phyloP scores from a whole-genome alignment of 192 early-diverging fungal species.

The Geranomyces variabilis region DNA sequence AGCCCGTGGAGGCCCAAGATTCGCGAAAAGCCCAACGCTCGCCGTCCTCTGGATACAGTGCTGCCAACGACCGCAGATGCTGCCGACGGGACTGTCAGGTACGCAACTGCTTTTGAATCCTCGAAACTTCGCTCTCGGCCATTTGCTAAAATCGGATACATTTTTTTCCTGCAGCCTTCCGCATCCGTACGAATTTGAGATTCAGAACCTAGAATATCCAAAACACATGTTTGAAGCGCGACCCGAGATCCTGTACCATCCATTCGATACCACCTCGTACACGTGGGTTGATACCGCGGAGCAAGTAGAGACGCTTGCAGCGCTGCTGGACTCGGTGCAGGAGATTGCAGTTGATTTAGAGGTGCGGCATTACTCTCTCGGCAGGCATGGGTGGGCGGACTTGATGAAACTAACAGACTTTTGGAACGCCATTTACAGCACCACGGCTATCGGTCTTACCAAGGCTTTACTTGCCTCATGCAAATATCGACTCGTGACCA shows the following conservation, averaged over 20 bases:
- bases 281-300: slow-evolving; percentile 84
- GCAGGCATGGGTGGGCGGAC: neutral
- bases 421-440: neutral
- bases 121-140: neutral
- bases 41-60: slow-evolving; percentile 71
- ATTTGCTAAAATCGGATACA: slow-evolving; percentile 9
- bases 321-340: slow-evolving; percentile 55
- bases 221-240: slow-evolving; percentile 62
- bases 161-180: slow-evolving; percentile 51
- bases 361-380: slow-evolving; percentile 12
- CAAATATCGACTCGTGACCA: slow-evolving; percentile 86
- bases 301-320: slow-evolving; percentile 65
- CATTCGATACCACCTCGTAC: slow-evolving; percentile 72
- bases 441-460: slow-evolving; percentile 93
- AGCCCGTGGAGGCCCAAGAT: slow-evolving; percentile 82
- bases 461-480: slow-evolving; percentile 93
- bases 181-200: slow-evolving; percentile 94
- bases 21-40: slow-evolving; percentile 78
- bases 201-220: slow-evolving; percentile 78
- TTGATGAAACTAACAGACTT: slow-evolving; percentile 2
- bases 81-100: neutral
- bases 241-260: slow-evolving; percentile 52
- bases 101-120: slow-evolving; percentile 31
- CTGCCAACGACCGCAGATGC: slow-evolving; percentile 31
- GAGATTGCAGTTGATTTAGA: slow-evolving; percentile 95